Conservation (phyloP, 495 filamentous ascomycete species). For the Cercophora newfieldiana region DNA sequence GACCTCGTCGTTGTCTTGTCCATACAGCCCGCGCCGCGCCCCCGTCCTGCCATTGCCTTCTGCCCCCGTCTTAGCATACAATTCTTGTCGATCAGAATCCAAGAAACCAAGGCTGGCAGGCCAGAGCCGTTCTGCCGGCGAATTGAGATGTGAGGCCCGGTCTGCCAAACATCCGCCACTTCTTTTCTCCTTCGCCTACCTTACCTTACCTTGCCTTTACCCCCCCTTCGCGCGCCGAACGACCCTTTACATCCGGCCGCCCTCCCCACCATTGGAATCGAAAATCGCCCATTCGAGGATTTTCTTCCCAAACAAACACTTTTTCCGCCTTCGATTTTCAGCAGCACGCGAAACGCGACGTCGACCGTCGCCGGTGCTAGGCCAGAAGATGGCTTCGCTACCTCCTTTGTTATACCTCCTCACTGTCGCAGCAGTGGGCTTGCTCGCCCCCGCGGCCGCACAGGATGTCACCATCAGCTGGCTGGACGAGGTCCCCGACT, state of each 20-base stretch:
- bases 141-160: conserved; percentile 28
- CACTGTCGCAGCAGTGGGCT: conserved; percentile 26
- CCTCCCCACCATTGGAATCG: conserved; percentile 18
- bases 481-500: conserved; percentile 30
- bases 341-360: conserved; percentile 34
- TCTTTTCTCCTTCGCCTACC: conserved; percentile 18
- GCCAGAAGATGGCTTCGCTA: conserved; percentile 35
- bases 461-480: conserved; percentile 32
- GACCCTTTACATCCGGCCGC: conserved; percentile 20
- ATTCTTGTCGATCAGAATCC: conserved; percentile 34
- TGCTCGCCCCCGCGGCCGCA: conserved; percentile 27
- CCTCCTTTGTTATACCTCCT: conserved; percentile 28
- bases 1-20: conserved; percentile 10
- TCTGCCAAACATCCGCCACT: conserved; percentile 23
- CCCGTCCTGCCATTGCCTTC: conserved; percentile 20
- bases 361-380: conserved; percentile 42
- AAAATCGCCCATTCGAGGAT: conserved; percentile 19
- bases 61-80: conserved; percentile 31
- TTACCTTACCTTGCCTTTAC: too few relatives aligned
- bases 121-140: conserved; percentile 23
- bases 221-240: conserved; percentile 18
- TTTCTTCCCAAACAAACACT: conserved; percentile 27
- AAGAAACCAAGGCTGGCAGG: conserved; percentile 24
- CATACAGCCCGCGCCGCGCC: background rate
- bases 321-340: conserved; percentile 19